Evolutionary conservation across 2,329 filamentous ascomycete genomes (phyloP), one percentile per base, ranked within the genome.

Genomic region (Ophiostoma himal-ulmi): DNA sequence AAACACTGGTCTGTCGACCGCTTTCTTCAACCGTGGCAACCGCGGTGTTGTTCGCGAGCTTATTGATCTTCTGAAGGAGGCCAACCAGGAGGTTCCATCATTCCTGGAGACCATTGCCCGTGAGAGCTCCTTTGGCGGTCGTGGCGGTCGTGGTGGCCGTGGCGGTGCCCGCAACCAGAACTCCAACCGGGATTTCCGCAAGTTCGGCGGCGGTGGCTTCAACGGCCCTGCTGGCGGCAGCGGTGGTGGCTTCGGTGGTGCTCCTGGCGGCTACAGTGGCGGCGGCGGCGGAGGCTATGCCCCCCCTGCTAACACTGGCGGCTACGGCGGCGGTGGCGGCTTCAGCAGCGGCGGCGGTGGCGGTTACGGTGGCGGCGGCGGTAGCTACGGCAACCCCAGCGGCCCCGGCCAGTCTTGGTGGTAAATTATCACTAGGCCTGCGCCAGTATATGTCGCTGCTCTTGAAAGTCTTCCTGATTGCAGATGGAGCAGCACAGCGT

Each of bases 1-100:
- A 81, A 99, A 99, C 86, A 98, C 94, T 77, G 95, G 95, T 90
- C 90, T 97, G 75, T 92, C 95, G 6, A 99, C 95, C 76, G 95
- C 95, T 71, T 99, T 99, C 87, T 98, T 99, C 90, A 99, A 99
- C 88, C 94, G 95, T 79, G 94, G 94, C 78, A 99, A 99, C 86
- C 93, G 95, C 77, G 95, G 95, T 82, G 93, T 99, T 76, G 95
- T 98, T 74, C 91, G 95, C 75, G 95, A 98, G 77, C 89, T 99
- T 73, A 88, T 99, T 76, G 95, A 99, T n/a, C 89, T 99, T 37
- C 88, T 99, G 75, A 98, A 98, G 86, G 95, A 99, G 82, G 95
- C 95, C 75, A 96, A 99, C 84, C 95, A 99, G 82, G 95, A 99
- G 78, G 88, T 98, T 73, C 95, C 95, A 41, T 80, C 86, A 67